These are phyloP conservation scores for Pseudogymnoascus sp. DNA, from an alignment of 2,329 filamentous ascomycete genomes.

Conservation along the genomic window DNA sequence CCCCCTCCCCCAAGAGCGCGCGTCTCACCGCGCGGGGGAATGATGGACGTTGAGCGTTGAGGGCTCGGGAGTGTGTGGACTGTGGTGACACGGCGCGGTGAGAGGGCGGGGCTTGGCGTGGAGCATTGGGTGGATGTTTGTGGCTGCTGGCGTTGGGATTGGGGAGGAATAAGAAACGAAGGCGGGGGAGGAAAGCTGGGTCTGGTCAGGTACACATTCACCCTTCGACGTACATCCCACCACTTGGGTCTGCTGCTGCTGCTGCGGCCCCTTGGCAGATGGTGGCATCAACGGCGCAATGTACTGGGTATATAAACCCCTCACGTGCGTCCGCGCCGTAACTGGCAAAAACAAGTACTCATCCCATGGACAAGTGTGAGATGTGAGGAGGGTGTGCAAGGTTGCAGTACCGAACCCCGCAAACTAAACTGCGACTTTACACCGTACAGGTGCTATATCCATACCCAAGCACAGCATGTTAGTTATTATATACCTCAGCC, in stretches of 20 bases:
- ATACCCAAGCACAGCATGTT: no score
- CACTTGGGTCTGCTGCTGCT: no score
- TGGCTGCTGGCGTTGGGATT: background rate
- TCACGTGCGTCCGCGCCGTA: background rate
- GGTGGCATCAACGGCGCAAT: no score
- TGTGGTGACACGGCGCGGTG: background rate
- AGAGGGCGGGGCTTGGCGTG: background rate
- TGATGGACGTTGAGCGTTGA: background rate
- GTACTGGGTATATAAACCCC: background rate
- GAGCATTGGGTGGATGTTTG: background rate
- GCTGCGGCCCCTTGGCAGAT: no score
- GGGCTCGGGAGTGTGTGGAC: background rate
- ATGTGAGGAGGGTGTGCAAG: no score
- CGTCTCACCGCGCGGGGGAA: background rate
- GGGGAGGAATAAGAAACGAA: background rate
- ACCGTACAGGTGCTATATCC: background rate
- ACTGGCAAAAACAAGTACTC: background rate
- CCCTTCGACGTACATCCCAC: background rate
- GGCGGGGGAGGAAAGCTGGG: background rate
- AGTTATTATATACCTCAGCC: background rate
- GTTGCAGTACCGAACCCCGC: background rate
- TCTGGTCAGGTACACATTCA: background rate
- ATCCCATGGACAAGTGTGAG: no score
- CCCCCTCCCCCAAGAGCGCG: background rate
- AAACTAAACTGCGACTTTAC: background rate